Evolutionary conservation across 768 basidiomycete species (phyloP), one percentile per base, ranked within the genome.

Genomic region (Russula compacta): DNA sequence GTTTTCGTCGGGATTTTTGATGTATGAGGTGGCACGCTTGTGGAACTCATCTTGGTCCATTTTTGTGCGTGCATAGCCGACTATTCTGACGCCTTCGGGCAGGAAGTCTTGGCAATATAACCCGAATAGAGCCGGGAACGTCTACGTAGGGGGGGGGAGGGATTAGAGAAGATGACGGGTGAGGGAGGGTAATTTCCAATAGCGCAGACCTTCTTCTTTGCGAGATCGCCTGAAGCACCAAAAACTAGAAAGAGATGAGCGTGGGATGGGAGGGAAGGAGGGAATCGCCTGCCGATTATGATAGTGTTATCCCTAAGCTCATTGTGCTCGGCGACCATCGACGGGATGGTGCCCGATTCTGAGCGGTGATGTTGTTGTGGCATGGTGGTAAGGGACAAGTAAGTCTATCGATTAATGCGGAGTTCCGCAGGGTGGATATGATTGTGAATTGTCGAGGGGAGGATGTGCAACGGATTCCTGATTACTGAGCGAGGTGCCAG

Each of bases 21-120:
- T 86, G 75, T 95, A 88, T 47, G 85, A 83, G 1, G 87, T 87
- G 49, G 80, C 80, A 53, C 95, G 89, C 72, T 87, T 87, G 74
- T 89, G 82, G 73, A 89, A 98, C 66, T 95, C 95, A 40, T 78
- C 79, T 29, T 77, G 71, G 72, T 87, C 84, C 93, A 95, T 95
- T 78, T 94, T 95, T 29, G 95, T 94, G 66, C 95, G 84, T 29
- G 95, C 95, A 73, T 98, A 99, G 24, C 95, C 95, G 59, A 99
- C 86, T 73, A 99, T 94, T 75, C 87, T 87, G 67, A 87, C 80
- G 72, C 83, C 88, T 56, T 79, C 79, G 32, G 95, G 95, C 36
- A 99, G 83, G 76, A 85, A 86, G 48, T 81, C 83, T 64, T 84
- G 83, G 65, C 80, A 79, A 78, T 83, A 97, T 67, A 99, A 85